Evolutionary conservation across 169 alveolate species (phyloP), one percentile per base, ranked within the genome.

Genomic region (Plasmodium reichenowi): DNA sequence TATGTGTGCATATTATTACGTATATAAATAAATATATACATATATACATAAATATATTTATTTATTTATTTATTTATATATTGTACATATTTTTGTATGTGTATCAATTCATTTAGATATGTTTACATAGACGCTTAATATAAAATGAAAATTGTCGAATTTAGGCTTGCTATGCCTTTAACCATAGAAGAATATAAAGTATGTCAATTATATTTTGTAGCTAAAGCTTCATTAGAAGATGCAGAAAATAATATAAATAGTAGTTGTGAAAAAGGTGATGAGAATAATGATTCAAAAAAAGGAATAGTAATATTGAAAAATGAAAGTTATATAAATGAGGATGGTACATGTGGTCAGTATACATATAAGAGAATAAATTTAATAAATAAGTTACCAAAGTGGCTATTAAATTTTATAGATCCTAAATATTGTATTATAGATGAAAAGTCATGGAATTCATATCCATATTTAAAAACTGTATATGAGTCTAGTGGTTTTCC

Each of bases 81-180:
- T 60, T 60, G 70, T 24, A 10, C 26, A 24, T 15, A 60, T 24
- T 4, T 5, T 24, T 17, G 17, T 60, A 60, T 15, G 26, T 60
- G 26, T 60, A 15, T 24, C 6, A 24, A 52, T 52, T n/a, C 7
- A n/a, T n/a, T 52, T 52, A 15, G 62, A 52, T 32, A 32, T 32
- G 45, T 32, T 32, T 32, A 32, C 45, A 5, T 32, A 15, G 15
- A 24, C 3, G 32, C 6, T 5, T 45, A 13, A 7, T 54, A 9
- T 20, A 75, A 76, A 68, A 76, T 76, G 89, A 76, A 76, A 43
- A 43, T 76, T 3, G 74, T 76, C 15, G 95, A 93, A 47, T 93
- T 73, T 47, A 87, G 95, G 26, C 88, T 93, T 52, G 74, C 90
- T 56, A 72, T 93, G 91, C 95, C 95, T 12, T 66, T 88, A 45